Evolutionary conservation across 1,284 basidiomycete species (phyloP).

Genomic region (Ceratobasidium papillatum): DNA sequence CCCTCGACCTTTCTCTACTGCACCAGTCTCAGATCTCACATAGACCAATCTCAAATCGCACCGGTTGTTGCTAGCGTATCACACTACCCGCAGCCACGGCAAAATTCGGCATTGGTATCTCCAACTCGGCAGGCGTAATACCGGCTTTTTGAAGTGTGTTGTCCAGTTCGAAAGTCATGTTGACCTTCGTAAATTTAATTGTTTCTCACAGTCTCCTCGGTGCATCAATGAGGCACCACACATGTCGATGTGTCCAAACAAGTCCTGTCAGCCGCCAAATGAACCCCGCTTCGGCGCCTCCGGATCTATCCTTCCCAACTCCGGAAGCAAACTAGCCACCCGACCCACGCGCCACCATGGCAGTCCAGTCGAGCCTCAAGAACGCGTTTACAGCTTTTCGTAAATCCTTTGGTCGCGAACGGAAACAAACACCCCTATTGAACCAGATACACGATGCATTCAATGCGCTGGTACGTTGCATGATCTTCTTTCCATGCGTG

Average conservation of each 20-base stretch:
- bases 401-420: slow-evolving; percentile 4
- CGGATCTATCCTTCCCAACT: not conserved
- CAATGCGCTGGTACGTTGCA: slow-evolving; percentile 3
- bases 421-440: slow-evolving; percentile 3
- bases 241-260: slow-evolving; percentile 22
- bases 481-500: not conserved
- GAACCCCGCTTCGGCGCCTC: slow-evolving; percentile 37
- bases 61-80: not conserved
- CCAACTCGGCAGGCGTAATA: not conserved
- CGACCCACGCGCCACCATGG: slow-evolving; percentile 27
- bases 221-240: not conserved
- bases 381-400: slow-evolving; percentile 9
- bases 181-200: not conserved
- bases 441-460: slow-evolving; percentile 25
- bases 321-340: slow-evolving; percentile 34
- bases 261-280: slow-evolving; percentile 6
- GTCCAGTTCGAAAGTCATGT: not conserved
- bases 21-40: not conserved
- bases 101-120: not conserved
- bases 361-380: not conserved
- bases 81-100: not conserved
- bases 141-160: not conserved
- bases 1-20: not conserved
- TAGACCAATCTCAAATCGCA: not conserved
- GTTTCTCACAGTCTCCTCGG: not conserved